Base-by-base conservation (phyloP, 352 stramenopile species). In the Elongisporangium senticosum region DNA sequence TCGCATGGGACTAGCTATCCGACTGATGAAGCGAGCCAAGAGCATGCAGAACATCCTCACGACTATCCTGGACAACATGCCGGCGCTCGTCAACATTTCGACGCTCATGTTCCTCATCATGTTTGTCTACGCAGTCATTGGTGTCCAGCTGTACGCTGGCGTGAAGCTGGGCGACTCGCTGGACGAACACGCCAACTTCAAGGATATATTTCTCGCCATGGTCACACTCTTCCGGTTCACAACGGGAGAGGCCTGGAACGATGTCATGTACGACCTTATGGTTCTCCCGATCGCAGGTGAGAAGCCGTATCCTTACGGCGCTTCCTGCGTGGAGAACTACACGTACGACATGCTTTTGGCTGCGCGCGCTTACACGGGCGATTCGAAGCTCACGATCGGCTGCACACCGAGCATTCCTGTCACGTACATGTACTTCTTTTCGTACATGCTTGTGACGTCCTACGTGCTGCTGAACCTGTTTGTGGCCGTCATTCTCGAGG, bases 401-500 rank as follows among this genome's bases (percentile, higher is more conserved):
- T 79, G 69, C 59, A 68, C 64, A 11, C 73, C 70, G 4, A 68
- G 69, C 14, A 57, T 63, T 5, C 49, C 47, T n/a, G 64, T 75
- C 26, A 81, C 75, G 23, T 81, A 86, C 59, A 61, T 86, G 1
- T 93, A 87, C 72, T 93, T 93, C 54, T 53, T 76, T 13, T 72
- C 72, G 50, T 93, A 87, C 63, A 70, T 86, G 59, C 43, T 91
- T 7, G 21, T 92, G 39, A 67, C 72, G 14, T 72, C 76, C 33
- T 93, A 90, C 61, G 79, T 90, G 37, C 55, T 93, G 40, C 55
- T 95, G 24, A 93, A 90, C 56, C 63, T 95, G 17, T 87, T 94
- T 43, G 80, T 93, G 1, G 85, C 85, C 23, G 81, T 93, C 7
- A 87, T 95, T 54, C 65, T 95, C 20, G 83, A 95, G 51, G 73